Evolutionary conservation across 768 basidiomycete genomes (phyloP).

Genomic region (Xerocomus potaroensis): DNA sequence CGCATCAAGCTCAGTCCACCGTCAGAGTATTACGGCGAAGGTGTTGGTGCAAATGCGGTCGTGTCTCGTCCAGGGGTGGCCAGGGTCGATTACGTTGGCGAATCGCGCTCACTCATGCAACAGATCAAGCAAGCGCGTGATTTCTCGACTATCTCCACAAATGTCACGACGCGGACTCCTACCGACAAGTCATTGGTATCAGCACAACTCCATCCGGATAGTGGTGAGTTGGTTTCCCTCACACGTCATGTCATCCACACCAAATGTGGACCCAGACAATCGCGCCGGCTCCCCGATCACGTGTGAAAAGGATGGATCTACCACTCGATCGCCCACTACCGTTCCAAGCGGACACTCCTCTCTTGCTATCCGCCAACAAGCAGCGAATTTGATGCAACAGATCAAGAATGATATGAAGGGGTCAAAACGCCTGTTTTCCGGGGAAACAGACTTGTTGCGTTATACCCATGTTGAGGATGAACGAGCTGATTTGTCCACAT

Average conservation of each 20-base stretch:
- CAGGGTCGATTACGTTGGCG: slow-evolving; percentile 72
- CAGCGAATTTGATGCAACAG: slow-evolving; percentile 78
- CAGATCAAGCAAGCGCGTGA: slow-evolving; percentile 75
- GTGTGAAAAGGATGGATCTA: slow-evolving; percentile 14
- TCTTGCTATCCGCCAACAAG: slow-evolving; percentile 68
- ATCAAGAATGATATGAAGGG: slow-evolving; percentile 72
- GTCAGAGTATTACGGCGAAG: slow-evolving; percentile 54
- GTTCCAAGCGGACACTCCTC: slow-evolving; percentile 50
- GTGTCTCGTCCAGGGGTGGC: slow-evolving; percentile 45
- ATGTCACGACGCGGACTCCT: slow-evolving; percentile 38
- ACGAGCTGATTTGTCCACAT: slow-evolving; percentile 9
- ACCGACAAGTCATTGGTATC: slow-evolving; percentile 11
- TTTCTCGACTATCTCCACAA: slow-evolving; percentile 71
- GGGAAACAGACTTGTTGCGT: slow-evolving; percentile 55
- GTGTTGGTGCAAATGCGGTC: slow-evolving; percentile 41
- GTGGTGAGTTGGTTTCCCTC: slow-evolving; percentile 14
- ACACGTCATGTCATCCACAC: background rate
- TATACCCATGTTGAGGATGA: slow-evolving; percentile 23
- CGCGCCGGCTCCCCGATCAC: slow-evolving; percentile 9
- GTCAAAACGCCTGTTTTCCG: slow-evolving; percentile 67
- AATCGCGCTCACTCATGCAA: slow-evolving; percentile 73
- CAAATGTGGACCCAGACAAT: slow-evolving; percentile 11
- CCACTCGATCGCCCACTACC: slow-evolving; percentile 21
- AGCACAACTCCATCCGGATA: slow-evolving; percentile 1
- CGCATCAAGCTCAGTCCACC: slow-evolving; percentile 74